Evolutionary conservation across 2,329 filamentous ascomycete species (phyloP).

Genomic region (Pseudogymnoascus pannorum): DNA sequence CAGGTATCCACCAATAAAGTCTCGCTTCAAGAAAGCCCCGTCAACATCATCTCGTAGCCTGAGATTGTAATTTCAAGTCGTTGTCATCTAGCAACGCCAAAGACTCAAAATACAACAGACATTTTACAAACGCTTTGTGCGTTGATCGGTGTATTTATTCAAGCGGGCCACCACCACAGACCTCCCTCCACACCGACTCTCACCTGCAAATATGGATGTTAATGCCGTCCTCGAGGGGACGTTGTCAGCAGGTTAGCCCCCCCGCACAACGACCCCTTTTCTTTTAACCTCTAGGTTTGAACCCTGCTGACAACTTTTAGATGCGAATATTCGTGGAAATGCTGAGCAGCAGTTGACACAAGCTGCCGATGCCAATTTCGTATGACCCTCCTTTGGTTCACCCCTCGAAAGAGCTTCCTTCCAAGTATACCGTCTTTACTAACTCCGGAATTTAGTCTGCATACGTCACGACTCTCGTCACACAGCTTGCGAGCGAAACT

Average conservation of each 20-base stretch:
- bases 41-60: slow-evolving; percentile 10
- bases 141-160: slow-evolving; percentile 10
- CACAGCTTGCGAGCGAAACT: slow-evolving; percentile 87
- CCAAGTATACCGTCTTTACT: slow-evolving; percentile 17
- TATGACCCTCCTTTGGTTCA: slow-evolving; percentile 43
- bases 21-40: slow-evolving; percentile 7
- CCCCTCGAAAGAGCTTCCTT: slow-evolving; percentile 20
- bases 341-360: slow-evolving; percentile 91
- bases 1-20: slow-evolving; percentile 11
- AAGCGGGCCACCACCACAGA: slow-evolving; percentile 1
- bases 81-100: slow-evolving; percentile 10
- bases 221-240: slow-evolving; percentile 97
- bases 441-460: slow-evolving; percentile 54
- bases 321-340: slow-evolving; percentile 80
- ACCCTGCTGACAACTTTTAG: slow-evolving; percentile 44
- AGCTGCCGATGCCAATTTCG: slow-evolving; percentile 92
- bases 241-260: slow-evolving; percentile 75
- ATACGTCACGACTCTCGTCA: slow-evolving; percentile 87
- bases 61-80: slow-evolving; percentile 11
- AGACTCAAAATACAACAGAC: slow-evolving; percentile 9
- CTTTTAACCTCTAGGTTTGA: slow-evolving; percentile 13
- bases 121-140: slow-evolving; percentile 10
- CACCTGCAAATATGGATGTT: slow-evolving; percentile 71
- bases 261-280: slow-evolving; percentile 11
- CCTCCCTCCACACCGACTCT: slow-evolving; percentile 9